These are phyloP conservation scores for Colletotrichum sp. DNA, from an alignment of 2,329 filamentous ascomycete genomes.

Conservation along the genomic window DNA sequence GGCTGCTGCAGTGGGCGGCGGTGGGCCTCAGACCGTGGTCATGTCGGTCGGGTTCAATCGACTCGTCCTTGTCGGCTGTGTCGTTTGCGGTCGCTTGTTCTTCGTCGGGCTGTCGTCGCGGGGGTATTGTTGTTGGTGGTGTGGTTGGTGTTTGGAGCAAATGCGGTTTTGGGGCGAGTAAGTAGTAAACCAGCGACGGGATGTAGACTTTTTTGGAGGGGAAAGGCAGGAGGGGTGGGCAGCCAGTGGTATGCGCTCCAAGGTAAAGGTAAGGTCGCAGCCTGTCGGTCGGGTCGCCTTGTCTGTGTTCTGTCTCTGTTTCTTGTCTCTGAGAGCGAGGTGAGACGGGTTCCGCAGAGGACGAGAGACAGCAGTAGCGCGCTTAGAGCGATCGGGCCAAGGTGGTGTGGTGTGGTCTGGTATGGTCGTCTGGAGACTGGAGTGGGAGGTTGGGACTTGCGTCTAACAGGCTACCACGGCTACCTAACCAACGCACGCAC, in stretches of 20 bases:
- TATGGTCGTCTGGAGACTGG: not conserved
- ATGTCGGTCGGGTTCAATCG: not conserved
- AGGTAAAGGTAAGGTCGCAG: not conserved
- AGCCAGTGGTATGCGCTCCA: not conserved
- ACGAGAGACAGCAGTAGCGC: not conserved
- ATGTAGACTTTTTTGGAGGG: not conserved
- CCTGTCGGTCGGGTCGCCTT: not conserved
- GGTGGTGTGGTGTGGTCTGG: not conserved
- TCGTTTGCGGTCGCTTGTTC: not conserved
- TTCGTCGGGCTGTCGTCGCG: not conserved
- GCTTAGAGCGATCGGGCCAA: not conserved
- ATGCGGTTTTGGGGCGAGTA: not conserved
- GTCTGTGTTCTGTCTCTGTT: not conserved
- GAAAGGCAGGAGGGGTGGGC: not conserved
- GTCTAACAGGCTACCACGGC: not conserved
- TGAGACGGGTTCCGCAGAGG: not conserved
- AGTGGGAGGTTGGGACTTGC: not conserved
- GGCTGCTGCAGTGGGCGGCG: not conserved
- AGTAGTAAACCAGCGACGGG: not conserved
- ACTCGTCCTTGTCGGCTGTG: not conserved
- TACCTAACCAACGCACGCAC: not conserved
- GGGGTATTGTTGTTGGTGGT: not conserved
- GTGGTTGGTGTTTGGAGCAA: not conserved
- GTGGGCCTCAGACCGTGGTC: conserved; percentile 12
- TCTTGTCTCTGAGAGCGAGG: not conserved